phyloP scores from a whole-genome alignment of 805 yeast genomes.

The Maudiozyma bulderi region DNA sequence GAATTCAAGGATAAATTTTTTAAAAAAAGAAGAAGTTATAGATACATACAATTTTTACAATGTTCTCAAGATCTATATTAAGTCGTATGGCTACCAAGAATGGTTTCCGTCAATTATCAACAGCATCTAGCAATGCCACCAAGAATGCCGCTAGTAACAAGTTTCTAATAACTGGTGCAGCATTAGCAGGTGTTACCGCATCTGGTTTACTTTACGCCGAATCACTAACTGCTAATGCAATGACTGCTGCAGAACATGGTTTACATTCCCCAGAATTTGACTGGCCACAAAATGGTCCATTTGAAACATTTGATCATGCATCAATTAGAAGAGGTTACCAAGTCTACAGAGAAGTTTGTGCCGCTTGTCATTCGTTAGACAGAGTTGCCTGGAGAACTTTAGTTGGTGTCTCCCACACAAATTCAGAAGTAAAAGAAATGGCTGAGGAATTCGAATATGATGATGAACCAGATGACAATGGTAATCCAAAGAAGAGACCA shows the following conservation, averaged over 20 bases:
- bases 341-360: slow-evolving; percentile 97
- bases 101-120: not conserved
- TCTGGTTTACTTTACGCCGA: slow-evolving; percentile 77
- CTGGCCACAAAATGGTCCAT: slow-evolving; percentile 93
- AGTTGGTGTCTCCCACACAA: slow-evolving; percentile 92
- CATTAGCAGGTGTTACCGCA: slow-evolving; percentile 72
- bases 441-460: slow-evolving; percentile 96
- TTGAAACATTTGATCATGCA: slow-evolving; percentile 85
- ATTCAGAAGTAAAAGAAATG: slow-evolving; percentile 82
- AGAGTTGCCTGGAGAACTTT: slow-evolving; percentile 97
- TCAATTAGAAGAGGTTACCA: slow-evolving; percentile 98
- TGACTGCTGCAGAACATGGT: slow-evolving; percentile 99
- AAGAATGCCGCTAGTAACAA: slow-evolving; percentile 30
- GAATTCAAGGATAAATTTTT: not conserved
- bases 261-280: slow-evolving; percentile 87
- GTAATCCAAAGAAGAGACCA: slow-evolving; percentile 94
- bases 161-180: slow-evolving; percentile 45
- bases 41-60: not conserved
- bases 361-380: slow-evolving; percentile 95
- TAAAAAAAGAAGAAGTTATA: not conserved
- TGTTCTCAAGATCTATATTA: not conserved
- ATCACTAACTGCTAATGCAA: slow-evolving; percentile 80
- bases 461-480: slow-evolving; percentile 97
- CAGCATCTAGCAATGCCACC: slow-evolving; percentile 6
- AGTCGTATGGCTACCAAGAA: slow-evolving; percentile 1